phyloP scores from a whole-genome alignment of 108 stramenopile genomes.

The Schizochytrium sp. region DNA sequence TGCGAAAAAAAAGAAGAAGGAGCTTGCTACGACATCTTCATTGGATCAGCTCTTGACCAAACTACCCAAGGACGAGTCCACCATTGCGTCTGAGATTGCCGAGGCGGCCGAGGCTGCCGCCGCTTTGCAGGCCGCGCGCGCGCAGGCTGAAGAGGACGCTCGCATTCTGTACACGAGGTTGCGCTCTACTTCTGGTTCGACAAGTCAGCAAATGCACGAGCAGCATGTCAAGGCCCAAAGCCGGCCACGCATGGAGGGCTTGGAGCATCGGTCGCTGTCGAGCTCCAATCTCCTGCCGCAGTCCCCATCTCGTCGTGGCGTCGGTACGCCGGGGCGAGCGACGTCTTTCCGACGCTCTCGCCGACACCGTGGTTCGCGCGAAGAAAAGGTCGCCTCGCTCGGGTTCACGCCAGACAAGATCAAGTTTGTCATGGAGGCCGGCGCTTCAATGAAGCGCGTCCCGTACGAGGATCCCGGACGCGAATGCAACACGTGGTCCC shows the following conservation, averaged over 20 bases:
- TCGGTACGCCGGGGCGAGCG: neutral
- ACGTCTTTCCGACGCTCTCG: neutral
- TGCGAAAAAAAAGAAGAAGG: neutral
- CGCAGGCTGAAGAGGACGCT: neutral
- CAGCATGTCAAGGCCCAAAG: no score
- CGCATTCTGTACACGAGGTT: neutral
- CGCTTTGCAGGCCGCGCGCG: neutral
- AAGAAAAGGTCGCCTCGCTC: neutral
- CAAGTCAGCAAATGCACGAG: no score
- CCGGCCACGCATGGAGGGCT: no score
- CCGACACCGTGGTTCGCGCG: neutral
- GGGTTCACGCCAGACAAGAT: neutral
- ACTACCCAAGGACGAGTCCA: neutral
- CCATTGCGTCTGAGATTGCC: neutral
- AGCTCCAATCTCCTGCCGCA: neutral
- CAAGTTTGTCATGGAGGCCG: constrained; percentile 11
- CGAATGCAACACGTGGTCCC: neutral
- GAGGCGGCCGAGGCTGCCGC: neutral
- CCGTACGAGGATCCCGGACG: neutral
- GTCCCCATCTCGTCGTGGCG: neutral
- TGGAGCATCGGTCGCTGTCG: neutral
- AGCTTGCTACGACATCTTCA: neutral
- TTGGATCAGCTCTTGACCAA: neutral
- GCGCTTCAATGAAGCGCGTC: constrained; percentile 7
- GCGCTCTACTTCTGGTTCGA: neutral